phyloP scores from a whole-genome alignment of 23 red algal genomes.

The Gracilaria domingensis region DNA sequence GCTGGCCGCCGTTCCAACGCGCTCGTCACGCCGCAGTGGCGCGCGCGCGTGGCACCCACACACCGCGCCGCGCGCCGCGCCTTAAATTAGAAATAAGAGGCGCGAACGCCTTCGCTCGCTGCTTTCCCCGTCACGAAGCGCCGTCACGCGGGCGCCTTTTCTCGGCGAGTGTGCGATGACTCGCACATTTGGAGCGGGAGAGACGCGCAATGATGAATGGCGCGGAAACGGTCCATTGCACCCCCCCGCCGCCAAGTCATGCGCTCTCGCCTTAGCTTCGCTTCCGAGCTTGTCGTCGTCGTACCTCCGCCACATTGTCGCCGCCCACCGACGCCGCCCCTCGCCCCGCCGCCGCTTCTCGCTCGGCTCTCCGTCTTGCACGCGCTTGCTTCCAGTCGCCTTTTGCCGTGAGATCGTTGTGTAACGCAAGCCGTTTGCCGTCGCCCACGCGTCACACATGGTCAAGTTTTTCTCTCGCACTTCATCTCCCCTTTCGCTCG shows the following conservation, averaged over 20 bases:
- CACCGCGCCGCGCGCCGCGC: neutral
- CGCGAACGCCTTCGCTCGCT: neutral
- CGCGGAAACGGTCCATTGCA: neutral
- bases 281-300: too few relatives aligned
- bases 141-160: conserved; percentile 7
- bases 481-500: conserved; percentile 42
- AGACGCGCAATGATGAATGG: neutral
- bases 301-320: neutral
- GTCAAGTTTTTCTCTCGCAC: conserved; percentile 66
- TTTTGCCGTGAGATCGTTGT: too few relatives aligned
- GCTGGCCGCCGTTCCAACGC: conserved; percentile 12
- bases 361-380: neutral
- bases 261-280: too few relatives aligned
- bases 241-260: too few relatives aligned
- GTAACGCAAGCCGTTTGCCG: too few relatives aligned
- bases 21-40: neutral
- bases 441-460: neutral
- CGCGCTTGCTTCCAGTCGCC: too few relatives aligned
- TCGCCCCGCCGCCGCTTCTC: too few relatives aligned
- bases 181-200: neutral
- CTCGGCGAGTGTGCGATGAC: neutral
- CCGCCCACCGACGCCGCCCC: too few relatives aligned
- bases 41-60: neutral
- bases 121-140: conserved; percentile 7
- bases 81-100: neutral